These are phyloP conservation scores for Yamadazyma songkhlaensis DNA, from an alignment of 1,139 yeast genomes.

Conservation along the genomic window DNA sequence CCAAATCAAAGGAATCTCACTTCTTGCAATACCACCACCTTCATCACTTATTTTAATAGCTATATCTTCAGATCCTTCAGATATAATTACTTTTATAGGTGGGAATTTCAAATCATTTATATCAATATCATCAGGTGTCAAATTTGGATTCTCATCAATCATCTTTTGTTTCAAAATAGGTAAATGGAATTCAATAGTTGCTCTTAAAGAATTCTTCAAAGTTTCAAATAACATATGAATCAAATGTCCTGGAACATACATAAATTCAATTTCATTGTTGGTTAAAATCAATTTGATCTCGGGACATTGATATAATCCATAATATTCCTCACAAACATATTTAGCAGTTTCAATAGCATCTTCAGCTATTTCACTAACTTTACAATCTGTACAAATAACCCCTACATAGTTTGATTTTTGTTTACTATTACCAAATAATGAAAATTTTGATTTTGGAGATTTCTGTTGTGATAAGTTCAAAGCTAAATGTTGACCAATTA, in stretches of 20 bases:
- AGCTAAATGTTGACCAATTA: slow-evolving; percentile 86
- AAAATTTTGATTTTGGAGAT: slow-evolving; percentile 40
- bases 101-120: slow-evolving; percentile 72
- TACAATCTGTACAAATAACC: slow-evolving; percentile 77
- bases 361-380: slow-evolving; percentile 73
- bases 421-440: slow-evolving; percentile 33
- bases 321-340: slow-evolving; percentile 84
- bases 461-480: slow-evolving; percentile 63
- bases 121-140: slow-evolving; percentile 42
- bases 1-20: slow-evolving; percentile 86
- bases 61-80: slow-evolving; percentile 90
- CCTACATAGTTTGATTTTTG: slow-evolving; percentile 65
- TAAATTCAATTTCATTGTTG: slow-evolving; percentile 61
- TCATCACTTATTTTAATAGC: slow-evolving; percentile 92
- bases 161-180: slow-evolving; percentile 38
- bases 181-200: slow-evolving; percentile 76
- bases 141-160: slow-evolving; percentile 42
- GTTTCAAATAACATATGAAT: slow-evolving; percentile 88
- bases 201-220: slow-evolving; percentile 76
- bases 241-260: slow-evolving; percentile 89
- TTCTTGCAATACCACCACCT: slow-evolving; percentile 90
- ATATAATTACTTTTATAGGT: slow-evolving; percentile 81
- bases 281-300: slow-evolving; percentile 74
- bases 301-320: slow-evolving; percentile 80
- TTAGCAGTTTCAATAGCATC: slow-evolving; percentile 87